Conservation (phyloP, 2,329 filamentous ascomycete genomes). For the Dryadomyces quercivorus region DNA sequence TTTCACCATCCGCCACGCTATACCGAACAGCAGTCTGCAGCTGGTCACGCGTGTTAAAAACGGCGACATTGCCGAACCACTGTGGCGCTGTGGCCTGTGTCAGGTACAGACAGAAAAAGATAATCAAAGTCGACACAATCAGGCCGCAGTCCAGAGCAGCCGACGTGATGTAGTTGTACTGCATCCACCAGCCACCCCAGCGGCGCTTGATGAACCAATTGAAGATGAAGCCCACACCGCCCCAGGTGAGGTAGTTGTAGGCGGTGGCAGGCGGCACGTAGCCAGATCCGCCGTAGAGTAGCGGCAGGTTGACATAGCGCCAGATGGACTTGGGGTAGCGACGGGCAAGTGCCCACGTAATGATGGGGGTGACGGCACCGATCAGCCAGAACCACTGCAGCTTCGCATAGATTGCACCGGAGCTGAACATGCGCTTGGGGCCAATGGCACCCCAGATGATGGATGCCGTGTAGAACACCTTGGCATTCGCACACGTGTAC, state of each 20-base stretch:
- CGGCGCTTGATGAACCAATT: constrained; percentile 55
- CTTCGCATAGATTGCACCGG: constrained; percentile 46
- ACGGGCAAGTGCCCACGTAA: constrained; percentile 51
- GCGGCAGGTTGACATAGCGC: constrained; percentile 54
- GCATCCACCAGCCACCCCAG: constrained; percentile 62
- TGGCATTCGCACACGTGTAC: constrained; percentile 43
- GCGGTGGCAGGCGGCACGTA: constrained; percentile 57
- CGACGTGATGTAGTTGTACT: constrained; percentile 66
- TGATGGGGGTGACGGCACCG: constrained; percentile 47
- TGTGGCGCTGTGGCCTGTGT: constrained; percentile 39
- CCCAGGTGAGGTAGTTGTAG: constrained; percentile 62
- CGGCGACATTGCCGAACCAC: constrained; percentile 49
- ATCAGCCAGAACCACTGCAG: constrained; percentile 63
- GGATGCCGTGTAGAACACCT: constrained; percentile 54
- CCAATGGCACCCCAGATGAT: constrained; percentile 66
- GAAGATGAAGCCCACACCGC: constrained; percentile 52
- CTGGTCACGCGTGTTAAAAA: constrained; percentile 8
- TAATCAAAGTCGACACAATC: constrained; percentile 52
- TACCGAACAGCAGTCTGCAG: constrained; percentile 3
- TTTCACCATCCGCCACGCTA: constrained; percentile 2
- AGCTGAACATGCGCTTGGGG: constrained; percentile 55
- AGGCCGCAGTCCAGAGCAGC: constrained; percentile 59
- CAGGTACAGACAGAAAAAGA: constrained; percentile 57
- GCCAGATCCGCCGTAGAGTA: constrained; percentile 54
- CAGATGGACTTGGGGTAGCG: constrained; percentile 47